These are phyloP conservation scores for Geotrichum cucujoidarum DNA, from an alignment of 1,139 yeast species.

Conservation along the genomic window DNA sequence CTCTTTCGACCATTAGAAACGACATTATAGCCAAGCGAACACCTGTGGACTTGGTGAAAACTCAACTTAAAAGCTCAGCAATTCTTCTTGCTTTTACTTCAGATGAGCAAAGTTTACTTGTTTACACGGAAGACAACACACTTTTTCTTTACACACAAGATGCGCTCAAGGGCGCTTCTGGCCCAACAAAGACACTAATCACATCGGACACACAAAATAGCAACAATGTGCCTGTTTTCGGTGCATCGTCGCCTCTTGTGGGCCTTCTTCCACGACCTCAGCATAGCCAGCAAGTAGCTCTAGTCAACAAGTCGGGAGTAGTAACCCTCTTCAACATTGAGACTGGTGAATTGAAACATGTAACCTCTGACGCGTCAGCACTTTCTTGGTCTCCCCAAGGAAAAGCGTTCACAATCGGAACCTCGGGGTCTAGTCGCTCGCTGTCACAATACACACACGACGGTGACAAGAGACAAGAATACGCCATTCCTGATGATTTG, in stretches of 20 bases:
- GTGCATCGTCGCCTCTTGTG: constrained; percentile 1
- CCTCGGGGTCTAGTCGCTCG: constrained; percentile 23
- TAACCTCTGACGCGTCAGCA: constrained; percentile 27
- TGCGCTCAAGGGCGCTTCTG: not conserved
- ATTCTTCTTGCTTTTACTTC: constrained; percentile 10
- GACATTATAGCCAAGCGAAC: not conserved
- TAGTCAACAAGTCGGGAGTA: constrained; percentile 24
- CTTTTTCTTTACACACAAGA: constrained; percentile 9
- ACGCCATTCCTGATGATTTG: constrained; percentile 27
- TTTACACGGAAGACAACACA: constrained; percentile 11
- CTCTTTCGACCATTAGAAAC: constrained; percentile 6
- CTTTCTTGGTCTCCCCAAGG: constrained; percentile 38
- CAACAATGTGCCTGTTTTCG: constrained; percentile 6
- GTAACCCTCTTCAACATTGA: constrained; percentile 23
- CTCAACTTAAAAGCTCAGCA: constrained; percentile 7
- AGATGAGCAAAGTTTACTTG: constrained; percentile 12
- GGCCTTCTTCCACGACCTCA: constrained; percentile 25
- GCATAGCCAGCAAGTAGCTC: constrained; percentile 25
- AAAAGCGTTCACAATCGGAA: constrained; percentile 33
- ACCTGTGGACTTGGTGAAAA: not conserved
- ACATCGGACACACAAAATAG: constrained; percentile 6
- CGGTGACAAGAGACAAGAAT: constrained; percentile 28
- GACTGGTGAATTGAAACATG: not conserved
- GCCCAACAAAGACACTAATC: not conserved
- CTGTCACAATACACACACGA: constrained; percentile 27